Conservation (phyloP, 139 green algal genomes). For the Nannochloris sp. region DNA sequence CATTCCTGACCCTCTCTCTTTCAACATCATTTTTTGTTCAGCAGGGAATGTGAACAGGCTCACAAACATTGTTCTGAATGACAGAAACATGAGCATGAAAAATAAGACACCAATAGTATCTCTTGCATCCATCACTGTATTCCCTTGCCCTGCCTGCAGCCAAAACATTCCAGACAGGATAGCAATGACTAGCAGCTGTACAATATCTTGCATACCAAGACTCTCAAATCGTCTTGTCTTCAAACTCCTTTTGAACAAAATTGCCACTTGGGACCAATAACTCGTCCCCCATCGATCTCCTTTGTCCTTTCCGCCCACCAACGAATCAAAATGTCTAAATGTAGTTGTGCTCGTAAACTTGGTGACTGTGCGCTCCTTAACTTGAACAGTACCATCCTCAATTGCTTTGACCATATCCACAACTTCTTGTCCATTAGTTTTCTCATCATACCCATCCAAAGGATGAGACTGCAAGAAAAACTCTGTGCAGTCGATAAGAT, state of each 20-base stretch:
- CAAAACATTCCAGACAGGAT: constrained; percentile 41
- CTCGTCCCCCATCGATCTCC: constrained; percentile 24
- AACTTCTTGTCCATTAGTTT: neutral
- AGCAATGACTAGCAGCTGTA: constrained; percentile 20
- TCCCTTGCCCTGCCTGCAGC: constrained; percentile 23
- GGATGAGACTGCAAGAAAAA: constrained; percentile 13
- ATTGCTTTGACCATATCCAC: neutral
- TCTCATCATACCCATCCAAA: constrained; percentile 15
- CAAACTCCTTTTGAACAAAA: constrained; percentile 38
- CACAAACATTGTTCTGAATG: constrained; percentile 37
- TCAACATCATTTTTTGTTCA: constrained; percentile 45
- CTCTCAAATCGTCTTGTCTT: constrained; percentile 58
- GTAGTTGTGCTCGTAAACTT: neutral
- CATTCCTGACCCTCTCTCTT: constrained; percentile 60
- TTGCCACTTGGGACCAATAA: constrained; percentile 27
- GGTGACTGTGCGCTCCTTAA: neutral
- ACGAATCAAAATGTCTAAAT: neutral
- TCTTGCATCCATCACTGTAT: constrained; percentile 15
- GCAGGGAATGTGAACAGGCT: constrained; percentile 48
- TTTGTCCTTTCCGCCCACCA: neutral
- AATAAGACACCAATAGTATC: constrained; percentile 40
- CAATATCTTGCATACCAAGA: constrained; percentile 23
- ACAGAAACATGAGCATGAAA: constrained; percentile 47
- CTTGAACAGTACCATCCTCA: neutral
- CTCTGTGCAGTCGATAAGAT: constrained; percentile 26